phyloP scores from a whole-genome alignment of 352 stramenopile species.

The Phytophthora lateralis region DNA sequence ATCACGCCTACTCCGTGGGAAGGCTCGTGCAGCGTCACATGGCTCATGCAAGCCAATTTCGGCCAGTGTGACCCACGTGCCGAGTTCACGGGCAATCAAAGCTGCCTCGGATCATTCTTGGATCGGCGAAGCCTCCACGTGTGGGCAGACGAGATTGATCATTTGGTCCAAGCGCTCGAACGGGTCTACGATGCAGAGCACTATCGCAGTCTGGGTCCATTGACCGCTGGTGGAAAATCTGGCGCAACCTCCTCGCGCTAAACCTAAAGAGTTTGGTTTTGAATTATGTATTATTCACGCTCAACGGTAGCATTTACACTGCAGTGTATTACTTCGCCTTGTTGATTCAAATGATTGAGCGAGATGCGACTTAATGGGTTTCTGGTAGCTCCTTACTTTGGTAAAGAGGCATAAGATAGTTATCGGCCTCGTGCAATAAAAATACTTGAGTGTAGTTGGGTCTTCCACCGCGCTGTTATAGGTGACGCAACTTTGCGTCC shows the following conservation, averaged over 20 bases:
- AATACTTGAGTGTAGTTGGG: conserved; percentile 18
- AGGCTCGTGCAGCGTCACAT: conserved; percentile 70
- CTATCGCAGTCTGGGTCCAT: conserved; percentile 57
- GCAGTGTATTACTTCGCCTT: no score
- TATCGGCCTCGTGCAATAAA: conserved; percentile 10
- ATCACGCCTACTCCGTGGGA: conserved; percentile 63
- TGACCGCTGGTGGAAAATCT: conserved; percentile 19
- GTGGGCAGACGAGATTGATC: conserved; percentile 62
- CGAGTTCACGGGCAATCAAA: conserved; percentile 63
- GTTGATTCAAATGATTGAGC: no score
- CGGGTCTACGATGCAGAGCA: conserved; percentile 52
- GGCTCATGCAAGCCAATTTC: conserved; percentile 85
- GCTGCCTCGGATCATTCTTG: conserved; percentile 29
- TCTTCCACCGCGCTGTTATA: conserved; percentile 22
- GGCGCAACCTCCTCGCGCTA: background rate
- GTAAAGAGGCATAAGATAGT: background rate
- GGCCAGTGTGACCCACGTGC: conserved; percentile 52
- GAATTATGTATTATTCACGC: no score
- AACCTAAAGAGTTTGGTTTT: no score
- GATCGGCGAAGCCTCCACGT: conserved; percentile 45
- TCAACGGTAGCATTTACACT: no score
- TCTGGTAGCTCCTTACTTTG: background rate
- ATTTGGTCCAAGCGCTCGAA: conserved; percentile 52
- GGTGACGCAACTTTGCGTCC: conserved; percentile 57
- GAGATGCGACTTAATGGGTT: background rate